Percentiles rank a stretch among this genome's conserved stretches.
phyloP scores from a whole-genome alignment of 176 grass and related monocot species.

The Bromus sterilis region DNA sequence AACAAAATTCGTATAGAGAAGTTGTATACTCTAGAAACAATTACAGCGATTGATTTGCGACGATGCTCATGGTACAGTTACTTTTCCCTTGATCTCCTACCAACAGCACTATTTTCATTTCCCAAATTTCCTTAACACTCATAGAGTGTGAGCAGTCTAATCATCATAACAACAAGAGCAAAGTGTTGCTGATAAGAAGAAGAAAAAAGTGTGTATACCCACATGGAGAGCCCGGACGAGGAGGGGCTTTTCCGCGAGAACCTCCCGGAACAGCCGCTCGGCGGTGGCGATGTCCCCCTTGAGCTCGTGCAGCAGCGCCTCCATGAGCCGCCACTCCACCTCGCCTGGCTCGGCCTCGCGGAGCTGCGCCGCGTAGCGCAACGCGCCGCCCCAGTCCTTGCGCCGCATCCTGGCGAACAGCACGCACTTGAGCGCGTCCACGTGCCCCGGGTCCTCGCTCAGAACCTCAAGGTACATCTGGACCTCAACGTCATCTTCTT shows the following conservation, averaged over 20 bases:
- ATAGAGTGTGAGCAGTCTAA: background rate
- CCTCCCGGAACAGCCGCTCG: constrained; percentile 57
- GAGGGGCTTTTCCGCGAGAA: constrained; percentile 64
- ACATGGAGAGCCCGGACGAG: constrained; percentile 79
- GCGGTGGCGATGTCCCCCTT: constrained; percentile 56
- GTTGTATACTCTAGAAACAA: background rate
- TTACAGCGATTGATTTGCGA: background rate
- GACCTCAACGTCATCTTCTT: constrained; percentile 26
- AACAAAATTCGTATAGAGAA: background rate
- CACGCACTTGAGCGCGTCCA: constrained; percentile 65
- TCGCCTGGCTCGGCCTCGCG: constrained; percentile 51
- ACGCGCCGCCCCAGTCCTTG: constrained; percentile 50
- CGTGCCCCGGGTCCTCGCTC: constrained; percentile 42
- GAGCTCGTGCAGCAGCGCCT: constrained; percentile 64
- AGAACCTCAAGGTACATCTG: constrained; percentile 60
- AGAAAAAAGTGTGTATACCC: constrained; percentile 4
- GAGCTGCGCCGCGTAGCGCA: constrained; percentile 46
- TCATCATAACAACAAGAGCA: background rate
- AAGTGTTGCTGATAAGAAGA: background rate
- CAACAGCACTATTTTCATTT: background rate
- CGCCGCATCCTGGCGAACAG: constrained; percentile 69
- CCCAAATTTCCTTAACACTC: background rate
- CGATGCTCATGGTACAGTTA: background rate
- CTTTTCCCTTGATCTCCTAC: background rate
- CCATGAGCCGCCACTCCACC: constrained; percentile 75